Evolutionary conservation across 495 filamentous ascomycete species (phyloP).

Genomic region (Podospora didyma): DNA sequence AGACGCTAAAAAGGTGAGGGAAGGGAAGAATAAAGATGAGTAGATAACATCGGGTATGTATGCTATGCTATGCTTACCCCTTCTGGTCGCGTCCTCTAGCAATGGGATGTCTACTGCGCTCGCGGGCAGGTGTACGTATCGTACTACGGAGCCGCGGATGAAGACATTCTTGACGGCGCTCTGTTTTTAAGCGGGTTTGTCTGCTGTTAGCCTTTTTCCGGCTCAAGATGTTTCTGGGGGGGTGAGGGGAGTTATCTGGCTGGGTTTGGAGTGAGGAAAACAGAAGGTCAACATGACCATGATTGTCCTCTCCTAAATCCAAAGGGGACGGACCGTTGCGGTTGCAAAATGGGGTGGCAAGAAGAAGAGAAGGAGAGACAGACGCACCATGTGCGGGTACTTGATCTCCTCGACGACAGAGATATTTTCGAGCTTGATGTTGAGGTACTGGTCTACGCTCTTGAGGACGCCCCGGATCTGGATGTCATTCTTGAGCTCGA

Average conservation of each 20-base stretch:
- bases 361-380: neutral
- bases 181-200: conserved; percentile 14
- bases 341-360: too few relatives aligned
- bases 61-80: conserved; percentile 55
- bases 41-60: too few relatives aligned
- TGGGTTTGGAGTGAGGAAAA: neutral
- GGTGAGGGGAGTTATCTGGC: too few relatives aligned
- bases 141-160: conserved; percentile 91
- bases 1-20: too few relatives aligned
- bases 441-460: conserved; percentile 96
- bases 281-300: too few relatives aligned
- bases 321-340: too few relatives aligned
- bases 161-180: conserved; percentile 97
- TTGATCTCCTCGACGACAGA: conserved; percentile 83
- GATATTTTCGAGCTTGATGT: conserved; percentile 97
- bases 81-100: conserved; percentile 91
- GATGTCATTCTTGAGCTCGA: conserved; percentile 99
- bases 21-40: too few relatives aligned
- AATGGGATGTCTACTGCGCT: conserved; percentile 82
- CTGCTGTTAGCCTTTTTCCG: neutral
- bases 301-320: too few relatives aligned
- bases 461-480: conserved; percentile 91
- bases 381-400: conserved; percentile 81
- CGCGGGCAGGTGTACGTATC: conserved; percentile 91
- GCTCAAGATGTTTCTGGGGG: too few relatives aligned